Percentiles rank a stretch among this genome's conserved stretches.
Evolutionary conservation across 768 basidiomycete species (phyloP).

Genomic region (Leucogyrophana mollusca): DNA sequence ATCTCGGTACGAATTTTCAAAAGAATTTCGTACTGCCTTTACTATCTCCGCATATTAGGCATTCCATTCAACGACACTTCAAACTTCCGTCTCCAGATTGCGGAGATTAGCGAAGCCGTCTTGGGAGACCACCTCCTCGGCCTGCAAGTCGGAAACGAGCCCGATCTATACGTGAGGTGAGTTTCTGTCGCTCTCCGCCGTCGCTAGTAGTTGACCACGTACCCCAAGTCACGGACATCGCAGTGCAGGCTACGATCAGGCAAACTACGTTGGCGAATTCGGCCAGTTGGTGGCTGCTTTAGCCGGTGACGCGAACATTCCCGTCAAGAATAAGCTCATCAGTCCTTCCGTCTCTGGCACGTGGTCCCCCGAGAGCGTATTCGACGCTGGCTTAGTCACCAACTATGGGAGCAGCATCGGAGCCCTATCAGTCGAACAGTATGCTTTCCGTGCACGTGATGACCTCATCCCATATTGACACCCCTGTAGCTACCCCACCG

Average conservation of each 20-base stretch:
- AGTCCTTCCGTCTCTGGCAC: conserved; percentile 30
- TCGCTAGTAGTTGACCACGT: neutral
- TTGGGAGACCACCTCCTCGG: conserved; percentile 45
- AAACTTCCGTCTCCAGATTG: conserved; percentile 32
- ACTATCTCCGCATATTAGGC: conserved; percentile 8
- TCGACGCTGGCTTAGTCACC: conserved; percentile 28
- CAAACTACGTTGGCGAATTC: conserved; percentile 31
- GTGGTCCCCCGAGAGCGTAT: conserved; percentile 31
- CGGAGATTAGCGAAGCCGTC: conserved; percentile 39
- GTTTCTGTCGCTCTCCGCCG: neutral
- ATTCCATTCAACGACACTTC: conserved; percentile 15
- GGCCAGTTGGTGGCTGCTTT: conserved; percentile 23
- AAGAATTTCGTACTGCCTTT: neutral
- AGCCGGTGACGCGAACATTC: conserved; percentile 15
- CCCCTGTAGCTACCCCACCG: conserved; percentile 33
- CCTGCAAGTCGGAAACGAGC: conserved; percentile 61
- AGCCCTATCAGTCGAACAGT: conserved; percentile 42
- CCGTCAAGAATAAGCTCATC: conserved; percentile 27
- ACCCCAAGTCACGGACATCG: conserved; percentile 27
- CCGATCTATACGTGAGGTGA: conserved; percentile 43
- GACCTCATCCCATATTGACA: conserved; percentile 5
- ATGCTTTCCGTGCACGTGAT: conserved; percentile 7
- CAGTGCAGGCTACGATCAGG: conserved; percentile 20
- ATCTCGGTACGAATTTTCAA: conserved; percentile 28
- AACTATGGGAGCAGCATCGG: conserved; percentile 30